Conservation (phyloP, 2,329 filamentous ascomycete species). For the Penicillium occitanis region DNA sequence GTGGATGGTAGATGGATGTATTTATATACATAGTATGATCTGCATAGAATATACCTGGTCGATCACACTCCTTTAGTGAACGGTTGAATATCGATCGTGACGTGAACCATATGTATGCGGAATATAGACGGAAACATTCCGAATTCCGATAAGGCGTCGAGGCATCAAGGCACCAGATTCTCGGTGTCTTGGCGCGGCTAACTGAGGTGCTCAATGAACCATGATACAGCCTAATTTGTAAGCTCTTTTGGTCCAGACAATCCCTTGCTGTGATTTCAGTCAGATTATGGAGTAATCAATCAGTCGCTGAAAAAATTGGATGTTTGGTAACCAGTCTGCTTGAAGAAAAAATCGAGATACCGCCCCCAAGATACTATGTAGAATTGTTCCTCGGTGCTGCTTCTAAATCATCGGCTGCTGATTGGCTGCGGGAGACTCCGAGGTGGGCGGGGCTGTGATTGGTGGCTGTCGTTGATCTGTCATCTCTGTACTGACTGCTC, state of each 20-base stretch:
- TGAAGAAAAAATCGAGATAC: background rate
- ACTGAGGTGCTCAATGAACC: background rate
- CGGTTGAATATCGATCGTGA: background rate
- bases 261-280: background rate
- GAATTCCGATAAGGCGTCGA: background rate
- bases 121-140: background rate
- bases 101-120: background rate
- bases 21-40: background rate
- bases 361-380: background rate
- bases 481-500: too few species aligned
- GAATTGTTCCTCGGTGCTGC: background rate
- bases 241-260: background rate
- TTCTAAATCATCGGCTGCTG: background rate
- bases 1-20: conserved; percentile 30
- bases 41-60: background rate
- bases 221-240: background rate
- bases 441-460: background rate
- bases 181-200: background rate
- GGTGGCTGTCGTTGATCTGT: background rate
- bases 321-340: background rate
- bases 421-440: conserved; percentile 4
- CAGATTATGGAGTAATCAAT: background rate
- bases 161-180: background rate
- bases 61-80: background rate
- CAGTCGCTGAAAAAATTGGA: background rate